Percentiles rank a stretch among this genome's conserved stretches.
These are phyloP conservation scores for Nakaseomyces delphensis DNA, from an alignment of 1,139 yeast genomes.

Conservation along the genomic window DNA sequence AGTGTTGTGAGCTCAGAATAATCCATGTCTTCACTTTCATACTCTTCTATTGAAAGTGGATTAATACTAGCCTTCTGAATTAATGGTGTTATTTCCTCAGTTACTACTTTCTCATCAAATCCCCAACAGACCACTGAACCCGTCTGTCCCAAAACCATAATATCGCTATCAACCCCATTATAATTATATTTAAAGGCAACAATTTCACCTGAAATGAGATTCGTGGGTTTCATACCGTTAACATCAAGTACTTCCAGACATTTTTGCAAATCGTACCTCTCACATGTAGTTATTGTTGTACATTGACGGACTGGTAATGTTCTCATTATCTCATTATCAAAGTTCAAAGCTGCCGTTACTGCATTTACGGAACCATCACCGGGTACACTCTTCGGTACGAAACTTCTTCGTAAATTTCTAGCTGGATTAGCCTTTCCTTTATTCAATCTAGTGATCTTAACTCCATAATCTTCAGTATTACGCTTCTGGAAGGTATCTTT, in stretches of 20 bases:
- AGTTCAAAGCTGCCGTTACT: slow-evolving; percentile 4
- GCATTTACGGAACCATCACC: slow-evolving; percentile 2
- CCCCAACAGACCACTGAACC: slow-evolving; percentile 86
- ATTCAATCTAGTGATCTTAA: slow-evolving; percentile 6
- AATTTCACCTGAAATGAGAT: slow-evolving; percentile 65
- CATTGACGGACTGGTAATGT: slow-evolving; percentile 32
- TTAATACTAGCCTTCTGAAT: slow-evolving; percentile 42
- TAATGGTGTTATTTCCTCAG: slow-evolving; percentile 40
- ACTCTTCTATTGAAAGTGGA: slow-evolving; percentile 35
- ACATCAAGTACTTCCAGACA: slow-evolving; percentile 34
- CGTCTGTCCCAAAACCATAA: slow-evolving; percentile 51
- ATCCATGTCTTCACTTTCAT: slow-evolving; percentile 84
- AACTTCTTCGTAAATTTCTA: slow-evolving; percentile 8
- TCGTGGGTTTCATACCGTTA: slow-evolving; percentile 15
- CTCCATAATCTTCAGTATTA: background rate
- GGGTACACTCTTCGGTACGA: slow-evolving; percentile 5
- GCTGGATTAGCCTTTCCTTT: slow-evolving; percentile 6
- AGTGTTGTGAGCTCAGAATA: slow-evolving; percentile 46
- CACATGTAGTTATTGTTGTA: slow-evolving; percentile 64
- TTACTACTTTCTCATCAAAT: slow-evolving; percentile 41
- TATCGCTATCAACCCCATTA: slow-evolving; percentile 36
- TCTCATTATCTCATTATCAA: slow-evolving; percentile 1
- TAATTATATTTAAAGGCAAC: slow-evolving; percentile 37
- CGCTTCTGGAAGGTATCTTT: background rate
- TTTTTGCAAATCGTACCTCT: slow-evolving; percentile 49